These are phyloP conservation scores for Thraustotheca clavata DNA, from an alignment of 352 stramenopile genomes.

Conservation along the genomic window DNA sequence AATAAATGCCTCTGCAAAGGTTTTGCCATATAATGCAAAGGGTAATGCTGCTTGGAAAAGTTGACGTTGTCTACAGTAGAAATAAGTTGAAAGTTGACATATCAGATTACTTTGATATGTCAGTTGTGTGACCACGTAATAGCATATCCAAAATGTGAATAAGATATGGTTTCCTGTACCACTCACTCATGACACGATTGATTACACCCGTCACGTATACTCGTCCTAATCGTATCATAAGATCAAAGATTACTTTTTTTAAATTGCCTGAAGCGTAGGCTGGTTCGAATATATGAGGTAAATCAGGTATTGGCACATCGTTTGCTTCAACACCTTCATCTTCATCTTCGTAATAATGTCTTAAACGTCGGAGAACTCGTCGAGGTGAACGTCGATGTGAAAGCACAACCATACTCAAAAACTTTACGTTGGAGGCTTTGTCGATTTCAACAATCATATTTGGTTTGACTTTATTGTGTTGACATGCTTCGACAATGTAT, in stretches of 20 bases:
- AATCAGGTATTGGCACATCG: not conserved
- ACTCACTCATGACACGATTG: slow-evolving; percentile 62
- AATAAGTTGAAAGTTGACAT: too few relatives aligned
- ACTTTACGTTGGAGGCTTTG: slow-evolving; percentile 60
- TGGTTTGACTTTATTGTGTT: slow-evolving; percentile 32
- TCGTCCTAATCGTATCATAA: slow-evolving; percentile 26
- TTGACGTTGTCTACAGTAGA: not conserved
- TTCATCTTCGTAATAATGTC: not conserved
- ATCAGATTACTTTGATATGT: slow-evolving; percentile 41
- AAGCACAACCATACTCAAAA: slow-evolving; percentile 56
- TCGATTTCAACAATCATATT: slow-evolving; percentile 67
- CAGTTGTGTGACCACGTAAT: slow-evolving; percentile 38
- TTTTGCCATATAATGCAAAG: not conserved
- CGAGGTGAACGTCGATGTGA: not conserved
- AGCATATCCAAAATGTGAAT: slow-evolving; percentile 54
- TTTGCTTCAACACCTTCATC: not conserved
- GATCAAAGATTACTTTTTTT: not conserved
- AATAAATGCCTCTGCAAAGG: not conserved
- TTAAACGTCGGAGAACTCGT: too few relatives aligned
- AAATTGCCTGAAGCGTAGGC: slow-evolving; percentile 31
- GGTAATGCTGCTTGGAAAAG: not conserved
- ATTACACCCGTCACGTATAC: slow-evolving; percentile 71
- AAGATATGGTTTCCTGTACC: slow-evolving; percentile 71
- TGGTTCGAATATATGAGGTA: not conserved
- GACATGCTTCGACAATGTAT: slow-evolving; percentile 73